phyloP scores from a whole-genome alignment of 371 early-diverging fungal genomes.

The Phascolomyces articulosus region DNA sequence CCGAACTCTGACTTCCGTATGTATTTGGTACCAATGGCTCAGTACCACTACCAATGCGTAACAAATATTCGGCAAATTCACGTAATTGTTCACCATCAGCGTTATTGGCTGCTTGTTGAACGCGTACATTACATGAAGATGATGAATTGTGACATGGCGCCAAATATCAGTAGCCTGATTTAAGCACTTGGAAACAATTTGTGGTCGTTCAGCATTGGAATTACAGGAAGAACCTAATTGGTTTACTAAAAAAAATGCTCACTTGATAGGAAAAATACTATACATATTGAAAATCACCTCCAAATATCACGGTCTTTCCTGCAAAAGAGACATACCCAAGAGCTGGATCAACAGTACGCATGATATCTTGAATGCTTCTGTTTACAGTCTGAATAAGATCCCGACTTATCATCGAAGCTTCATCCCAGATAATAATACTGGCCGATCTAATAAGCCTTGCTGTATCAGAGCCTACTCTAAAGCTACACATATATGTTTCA shows the following conservation, averaged over 20 bases:
- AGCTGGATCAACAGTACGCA: conserved; percentile 9
- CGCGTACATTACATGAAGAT: conserved; percentile 18
- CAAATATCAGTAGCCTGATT: background rate
- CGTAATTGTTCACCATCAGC: background rate
- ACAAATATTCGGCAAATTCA: conserved; percentile 17
- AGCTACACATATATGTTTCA: too few species aligned
- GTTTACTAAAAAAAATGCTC: too few species aligned
- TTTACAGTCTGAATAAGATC: conserved; percentile 28
- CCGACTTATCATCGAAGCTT: conserved; percentile 28
- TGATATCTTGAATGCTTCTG: conserved; percentile 23
- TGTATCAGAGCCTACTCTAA: background rate
- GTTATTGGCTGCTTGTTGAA: conserved; percentile 1
- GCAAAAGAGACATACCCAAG: conserved; percentile 28
- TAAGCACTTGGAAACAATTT: background rate
- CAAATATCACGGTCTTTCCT: conserved; percentile 26
- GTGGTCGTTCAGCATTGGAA: conserved; percentile 7
- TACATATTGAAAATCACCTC: conserved; percentile 12
- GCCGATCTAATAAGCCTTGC: conserved; percentile 16
- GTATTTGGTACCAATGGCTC: too few species aligned
- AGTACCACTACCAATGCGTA: too few species aligned
- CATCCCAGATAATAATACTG: conserved; percentile 36
- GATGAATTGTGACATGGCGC: conserved; percentile 1
- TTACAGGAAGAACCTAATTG: background rate
- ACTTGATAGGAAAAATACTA: too few species aligned
- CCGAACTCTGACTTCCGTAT: background rate